Evolutionary conservation across 192 early-diverging fungal genomes (phyloP), one percentile per base, ranked within the genome.

Genomic region (Dimargaris xerosporica): DNA sequence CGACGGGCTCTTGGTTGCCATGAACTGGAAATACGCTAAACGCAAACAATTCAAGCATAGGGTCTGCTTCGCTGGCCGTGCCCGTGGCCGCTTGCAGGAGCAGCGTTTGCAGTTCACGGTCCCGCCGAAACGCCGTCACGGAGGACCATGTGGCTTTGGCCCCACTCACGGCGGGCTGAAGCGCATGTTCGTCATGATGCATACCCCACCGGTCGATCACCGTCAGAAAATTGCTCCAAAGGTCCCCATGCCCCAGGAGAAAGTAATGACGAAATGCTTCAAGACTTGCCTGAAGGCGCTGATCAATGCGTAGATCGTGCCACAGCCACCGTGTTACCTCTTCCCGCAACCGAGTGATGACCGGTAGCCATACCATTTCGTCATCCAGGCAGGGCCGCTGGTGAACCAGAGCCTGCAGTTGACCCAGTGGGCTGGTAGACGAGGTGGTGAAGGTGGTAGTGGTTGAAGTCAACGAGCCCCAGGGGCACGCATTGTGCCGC

Each of bases 311-410:
- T 10, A 59, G 41, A 6, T 59, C 56, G 1, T n/a, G 34, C 56
- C 56, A 59, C 19, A 59, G 17, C 56, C 56, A 59, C 3, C 56
- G 56, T 9, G 56, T 59, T 16, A 59, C 56, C 6, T 31, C 56
- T 28, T 39, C 17, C 31, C 56, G 56, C 15, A 59, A 19, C 16
- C 19, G 31, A 6, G 15, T 29, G 2, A 59, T n/a, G 12, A 19
- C 31, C 3, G 56, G 56, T 2, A 39, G 41, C 17, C 30, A 59
- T 0, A 10, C 17, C 23, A 59, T n/a, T 10, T 15, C 16, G 39
- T 59, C 56, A 17, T 59, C 34, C 13, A 59, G 56, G 56, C 29
- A 59, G 10, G 41, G 17, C 15, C 3, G 1, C 30, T 23, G 56
- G 16, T 39, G 19, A 16, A 3, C 29, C 29, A 59, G 41, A 1